Evolutionary conservation across 2,329 filamentous ascomycete species (phyloP).

Genomic region (Pyrenophora seminiperda): DNA sequence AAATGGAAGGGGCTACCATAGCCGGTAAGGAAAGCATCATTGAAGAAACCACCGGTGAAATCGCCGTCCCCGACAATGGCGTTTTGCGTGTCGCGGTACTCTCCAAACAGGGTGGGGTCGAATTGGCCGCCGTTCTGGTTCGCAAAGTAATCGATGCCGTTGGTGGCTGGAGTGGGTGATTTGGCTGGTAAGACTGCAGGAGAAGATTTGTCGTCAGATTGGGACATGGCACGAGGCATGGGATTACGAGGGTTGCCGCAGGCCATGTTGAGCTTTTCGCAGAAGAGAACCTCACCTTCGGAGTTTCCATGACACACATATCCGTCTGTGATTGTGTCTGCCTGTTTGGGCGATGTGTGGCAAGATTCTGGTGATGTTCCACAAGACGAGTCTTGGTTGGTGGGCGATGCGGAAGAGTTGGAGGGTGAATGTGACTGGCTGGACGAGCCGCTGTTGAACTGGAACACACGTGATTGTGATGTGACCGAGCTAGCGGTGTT

Average conservation of each 20-base stretch:
- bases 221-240: constrained; percentile 56
- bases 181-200: constrained; percentile 45
- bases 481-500: constrained; percentile 51
- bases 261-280: constrained; percentile 62
- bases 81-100: constrained; percentile 89
- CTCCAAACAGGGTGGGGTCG: constrained; percentile 87
- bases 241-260: constrained; percentile 60
- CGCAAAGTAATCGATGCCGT: constrained; percentile 73
- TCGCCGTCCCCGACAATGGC: constrained; percentile 72
- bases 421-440: constrained; percentile 58
- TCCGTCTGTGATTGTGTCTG: constrained; percentile 57
- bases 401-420: constrained; percentile 57
- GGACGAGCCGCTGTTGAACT: constrained; percentile 56
- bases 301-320: constrained; percentile 55
- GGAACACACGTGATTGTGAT: constrained; percentile 54
- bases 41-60: constrained; percentile 71
- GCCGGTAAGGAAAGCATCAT: constrained; percentile 80
- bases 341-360: constrained; percentile 73
- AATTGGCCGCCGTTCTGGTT: constrained; percentile 85
- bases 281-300: constrained; percentile 60
- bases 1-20: constrained; percentile 82
- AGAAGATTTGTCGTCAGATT: constrained; percentile 49
- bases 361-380: constrained; percentile 79
- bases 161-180: constrained; percentile 40
- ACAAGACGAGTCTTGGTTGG: constrained; percentile 62